Evolutionary conservation across 73 alveolate genomes (phyloP).

Genomic region (Paramecium tetraurelia): DNA sequence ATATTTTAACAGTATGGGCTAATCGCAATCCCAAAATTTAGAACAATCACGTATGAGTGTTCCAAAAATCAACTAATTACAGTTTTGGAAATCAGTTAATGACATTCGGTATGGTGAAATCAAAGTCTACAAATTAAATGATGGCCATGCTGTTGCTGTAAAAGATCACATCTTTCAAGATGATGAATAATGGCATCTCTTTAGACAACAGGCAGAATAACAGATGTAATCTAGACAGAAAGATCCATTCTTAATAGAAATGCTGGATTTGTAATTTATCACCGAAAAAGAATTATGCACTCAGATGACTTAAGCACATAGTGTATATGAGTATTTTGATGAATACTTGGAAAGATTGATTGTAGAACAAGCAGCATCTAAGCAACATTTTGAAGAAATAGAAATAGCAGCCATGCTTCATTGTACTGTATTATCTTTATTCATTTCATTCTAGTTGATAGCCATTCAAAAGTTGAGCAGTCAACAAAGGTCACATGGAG

Average conservation of each 20-base stretch:
- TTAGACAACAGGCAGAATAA: background rate
- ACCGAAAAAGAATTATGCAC: conserved; percentile 30
- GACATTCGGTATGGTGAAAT: background rate
- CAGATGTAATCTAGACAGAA: background rate
- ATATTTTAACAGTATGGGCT: background rate
- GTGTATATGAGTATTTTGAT: conserved; percentile 9
- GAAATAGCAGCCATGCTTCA: conserved; percentile 14
- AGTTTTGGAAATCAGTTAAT: background rate
- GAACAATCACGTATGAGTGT: background rate
- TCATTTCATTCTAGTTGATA: background rate
- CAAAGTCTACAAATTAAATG: background rate
- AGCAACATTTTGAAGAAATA: background rate
- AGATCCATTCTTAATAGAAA: background rate
- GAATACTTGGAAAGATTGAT: conserved; percentile 8
- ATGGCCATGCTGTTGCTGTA: conserved; percentile 6
- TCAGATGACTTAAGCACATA: conserved; percentile 11
- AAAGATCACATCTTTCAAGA: conserved; percentile 24
- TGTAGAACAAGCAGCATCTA: background rate
- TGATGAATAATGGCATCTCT: conserved; percentile 1
- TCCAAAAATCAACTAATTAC: background rate
- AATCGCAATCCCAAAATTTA: background rate
- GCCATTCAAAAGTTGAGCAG: background rate
- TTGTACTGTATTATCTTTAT: background rate
- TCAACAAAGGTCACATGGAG: background rate
- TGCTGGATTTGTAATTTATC: background rate